Evolutionary conservation across 257 asterid genomes (phyloP), one percentile per base, ranked within the genome.

Genomic region (Primulina tabacum): DNA sequence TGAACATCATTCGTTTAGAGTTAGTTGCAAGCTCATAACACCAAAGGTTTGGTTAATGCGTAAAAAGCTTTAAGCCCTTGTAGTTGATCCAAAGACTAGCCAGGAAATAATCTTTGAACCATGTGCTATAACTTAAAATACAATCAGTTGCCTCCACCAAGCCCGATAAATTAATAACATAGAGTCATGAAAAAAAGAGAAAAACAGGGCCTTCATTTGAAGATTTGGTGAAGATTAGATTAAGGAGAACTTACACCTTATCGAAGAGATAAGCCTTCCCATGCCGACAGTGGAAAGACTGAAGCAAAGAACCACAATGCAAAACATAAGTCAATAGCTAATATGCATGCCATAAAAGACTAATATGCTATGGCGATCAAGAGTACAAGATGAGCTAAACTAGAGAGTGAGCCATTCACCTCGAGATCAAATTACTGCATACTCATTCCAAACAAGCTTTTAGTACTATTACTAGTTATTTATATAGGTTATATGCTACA

Each of bases 231-330:
- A 72, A 63, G 64, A 58, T 32, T 71, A 57, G 64, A 58, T 37
- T 70, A 77, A 76, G 77, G 73, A 79, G 77, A 64, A 85, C 96
- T 87, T 89, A 87, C 95, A 89, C 95, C 78, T 87, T 81, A 67
- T 73, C 65, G 86, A 89, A 84, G 89, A 89, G 96, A 82, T 87
- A 89, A 76, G 95, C 96, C 85, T 80, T 87, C 77, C 95, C 95
- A 70, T 82, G 78, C 83, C 81, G 78, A 85, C 84, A 34, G 66
- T 82, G 95, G 79, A 89, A 89, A 30, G 82, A 56, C 96, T 89
- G 87, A 65, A 79, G 52, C 80, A 82, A 72, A 74, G 67, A 62
- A 16, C 65, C 55, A 70, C 43, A 66, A 47, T 53, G 32, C 67
- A 61, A 69, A 24, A 4, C 60, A 68, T 30, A 29, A 78, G 76